phyloP scores from a whole-genome alignment of 306 rosid genomes.

The Phaseolus lunatus region DNA sequence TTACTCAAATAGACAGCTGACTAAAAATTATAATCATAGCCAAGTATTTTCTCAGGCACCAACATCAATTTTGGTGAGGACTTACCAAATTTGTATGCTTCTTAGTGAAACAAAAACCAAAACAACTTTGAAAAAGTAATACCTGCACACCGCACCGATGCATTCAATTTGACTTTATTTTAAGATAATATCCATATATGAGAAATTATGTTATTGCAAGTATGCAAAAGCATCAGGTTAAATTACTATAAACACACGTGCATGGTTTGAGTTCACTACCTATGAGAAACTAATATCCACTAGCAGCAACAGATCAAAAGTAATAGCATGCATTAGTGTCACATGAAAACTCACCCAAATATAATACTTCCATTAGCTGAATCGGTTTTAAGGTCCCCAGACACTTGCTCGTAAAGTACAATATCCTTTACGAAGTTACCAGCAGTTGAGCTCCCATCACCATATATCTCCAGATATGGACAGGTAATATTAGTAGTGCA shows the following conservation, averaged over 20 bases:
- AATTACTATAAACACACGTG: slow-evolving; percentile 12
- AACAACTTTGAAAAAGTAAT: slow-evolving; percentile 22
- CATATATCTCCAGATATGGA: slow-evolving; percentile 92
- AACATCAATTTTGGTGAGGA: slow-evolving; percentile 20
- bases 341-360: slow-evolving; percentile 75
- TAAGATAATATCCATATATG: background rate
- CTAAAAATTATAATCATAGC: slow-evolving; percentile 47
- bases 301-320: slow-evolving; percentile 7
- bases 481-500: slow-evolving; percentile 74
- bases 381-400: slow-evolving; percentile 88
- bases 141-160: background rate
- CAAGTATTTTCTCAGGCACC: slow-evolving; percentile 38
- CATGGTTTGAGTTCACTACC: slow-evolving; percentile 6
- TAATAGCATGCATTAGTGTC: slow-evolving; percentile 22
- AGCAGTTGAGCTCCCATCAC: slow-evolving; percentile 97
- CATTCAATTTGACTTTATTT: background rate
- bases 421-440: slow-evolving; percentile 84
- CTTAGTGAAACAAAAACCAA: slow-evolving; percentile 11
- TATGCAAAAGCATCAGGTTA: slow-evolving; percentile 32
- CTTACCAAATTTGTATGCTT: slow-evolving; percentile 16
- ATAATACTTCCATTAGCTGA: slow-evolving; percentile 86
- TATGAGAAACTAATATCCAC: slow-evolving; percentile 27
- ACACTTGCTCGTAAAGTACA: slow-evolving; percentile 76
- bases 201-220: slow-evolving; percentile 17
- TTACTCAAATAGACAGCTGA: background rate